Evolutionary conservation across 2,329 filamentous ascomycete genomes (phyloP), one percentile per base, ranked within the genome.

Genomic region (Colletotrichum sp.): DNA sequence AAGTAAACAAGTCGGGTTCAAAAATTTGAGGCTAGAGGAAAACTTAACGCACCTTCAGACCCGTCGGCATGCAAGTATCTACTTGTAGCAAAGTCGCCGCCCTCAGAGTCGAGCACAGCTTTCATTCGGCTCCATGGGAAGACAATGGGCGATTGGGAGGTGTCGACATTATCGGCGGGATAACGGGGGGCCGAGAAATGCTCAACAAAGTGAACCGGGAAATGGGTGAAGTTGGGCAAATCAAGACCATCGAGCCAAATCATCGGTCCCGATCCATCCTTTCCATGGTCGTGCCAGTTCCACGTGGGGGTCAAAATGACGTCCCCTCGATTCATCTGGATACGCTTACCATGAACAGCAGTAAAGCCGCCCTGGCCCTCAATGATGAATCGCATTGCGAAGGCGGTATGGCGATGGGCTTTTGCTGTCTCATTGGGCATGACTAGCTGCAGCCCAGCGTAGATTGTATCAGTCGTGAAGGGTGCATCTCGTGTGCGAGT

Each of bases 201-300:
- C 81, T 90, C 86, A 7, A 87, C 87, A 77, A 91, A 90, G 77
- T 91, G 86, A 3, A 90, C 86, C 0, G 88, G 89, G 58, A 88
- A 88, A 75, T 88, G 85, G 9, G 82, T 81, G 74, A 89, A 90
- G 52, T 83, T 83, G 0, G 89, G 89, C 56, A 91, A 79, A 78
- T 91, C 87, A 0, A 91, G 82, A 2, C 87, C 88, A 77, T 91
- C 89, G 2, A 91, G 85, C 89, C 89, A 91, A 71, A 91, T 89
- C 85, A 90, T 88, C 0, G 89, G 88, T 0, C 85, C 86, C 1
- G 83, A 83, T 0, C 89, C 87, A 26, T 91, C 87, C 59, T 91
- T 90, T 16, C 89, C 89, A 72, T 91, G 89, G 77, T 90, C 89
- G 73, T 90, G 88, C 85, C 87, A 90, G 78, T 90, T 87, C 89